Percentiles rank a stretch among this genome's conserved stretches.
phyloP scores from a whole-genome alignment of 345 rosid species.

The Arabis alpina region DNA sequence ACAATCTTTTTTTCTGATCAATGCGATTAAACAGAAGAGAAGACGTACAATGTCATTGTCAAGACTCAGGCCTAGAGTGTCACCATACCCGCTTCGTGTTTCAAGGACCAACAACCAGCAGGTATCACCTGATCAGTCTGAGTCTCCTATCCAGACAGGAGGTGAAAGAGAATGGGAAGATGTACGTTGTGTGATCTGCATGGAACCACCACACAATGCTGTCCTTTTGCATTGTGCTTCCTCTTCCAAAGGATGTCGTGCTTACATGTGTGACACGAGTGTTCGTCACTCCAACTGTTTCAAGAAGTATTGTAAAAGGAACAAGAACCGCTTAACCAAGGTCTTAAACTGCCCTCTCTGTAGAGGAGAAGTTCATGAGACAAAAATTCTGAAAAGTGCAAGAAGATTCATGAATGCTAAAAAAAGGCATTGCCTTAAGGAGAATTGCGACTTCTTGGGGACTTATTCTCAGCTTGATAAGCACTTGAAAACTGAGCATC shows the following conservation, averaged over 20 bases:
- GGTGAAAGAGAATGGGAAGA: constrained; percentile 67
- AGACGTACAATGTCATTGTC: background rate
- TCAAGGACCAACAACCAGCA: constrained; percentile 5
- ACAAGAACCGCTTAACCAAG: constrained; percentile 48
- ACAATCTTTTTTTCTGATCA: background rate
- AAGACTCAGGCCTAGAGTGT: constrained; percentile 19
- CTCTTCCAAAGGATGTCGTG: constrained; percentile 78
- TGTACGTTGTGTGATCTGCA: constrained; percentile 80
- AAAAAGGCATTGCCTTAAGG: constrained; percentile 71
- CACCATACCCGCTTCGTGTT: constrained; percentile 36
- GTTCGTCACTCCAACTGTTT: constrained; percentile 85
- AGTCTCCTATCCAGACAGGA: background rate
- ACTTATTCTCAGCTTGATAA: constrained; percentile 69
- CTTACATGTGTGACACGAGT: constrained; percentile 95
- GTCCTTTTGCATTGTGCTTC: constrained; percentile 87
- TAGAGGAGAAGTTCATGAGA: constrained; percentile 80
- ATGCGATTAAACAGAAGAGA: background rate
- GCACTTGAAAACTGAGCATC: constrained; percentile 72
- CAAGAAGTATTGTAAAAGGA: constrained; percentile 69
- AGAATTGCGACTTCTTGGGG: constrained; percentile 67
- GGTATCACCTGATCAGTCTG: background rate
- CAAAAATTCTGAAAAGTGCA: constrained; percentile 76
- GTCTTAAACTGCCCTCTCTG: constrained; percentile 79
- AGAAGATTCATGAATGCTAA: constrained; percentile 66
- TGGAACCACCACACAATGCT: constrained; percentile 90